Base-by-base conservation (phyloP, 768 basidiomycete species). In the Rhizopogon vesiculosus region DNA sequence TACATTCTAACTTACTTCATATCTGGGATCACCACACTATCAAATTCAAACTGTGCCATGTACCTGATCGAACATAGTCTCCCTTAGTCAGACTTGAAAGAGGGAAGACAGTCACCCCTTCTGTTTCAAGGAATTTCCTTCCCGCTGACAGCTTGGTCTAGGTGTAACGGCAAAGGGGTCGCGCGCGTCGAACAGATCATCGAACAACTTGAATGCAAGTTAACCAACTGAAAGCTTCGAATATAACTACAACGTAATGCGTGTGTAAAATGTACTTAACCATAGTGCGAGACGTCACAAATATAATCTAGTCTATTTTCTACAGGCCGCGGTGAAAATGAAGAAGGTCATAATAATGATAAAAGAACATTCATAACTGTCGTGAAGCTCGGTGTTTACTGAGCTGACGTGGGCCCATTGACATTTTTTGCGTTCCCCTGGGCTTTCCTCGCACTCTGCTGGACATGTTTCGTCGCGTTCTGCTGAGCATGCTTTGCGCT, bases 261-360 rank as follows among this genome's bases (percentile, higher is more conserved):
- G 19, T 22, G 33, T n/a, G 40, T 35, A n/a, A 38, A 13, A 9
- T 35, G 25, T 25, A 25, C 25, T 25, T 25, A 49, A 49, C 33
- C 19, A 49, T 33, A 35, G 19, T 48, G 31, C 45, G 31, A 16
- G 8, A 33, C n/a, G 40, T 38, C 13, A 69, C 29, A 39, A 48
- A 54, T 45, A 59, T 9, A 53, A 39, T 69, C 66, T 66, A 51
- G 59, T 67, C 45, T 59, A 56, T 61, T 65, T 25, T 68, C 69
- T 71, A 56, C 18, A 56, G 40, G 54, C 29, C 51, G 53, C 61
- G 53, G 49, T 48, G 28, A 53, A 46, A 50, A 31, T 5, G 15
- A 31, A 42, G 44, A 29, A 33, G 56, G 60, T 59, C 19, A 49
- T 55, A 61, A 57, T 41, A 56, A 22, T 38, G 7, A 56, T 50